Base-by-base conservation (phyloP, 768 basidiomycete genomes). In the Boletales sp. region DNA sequence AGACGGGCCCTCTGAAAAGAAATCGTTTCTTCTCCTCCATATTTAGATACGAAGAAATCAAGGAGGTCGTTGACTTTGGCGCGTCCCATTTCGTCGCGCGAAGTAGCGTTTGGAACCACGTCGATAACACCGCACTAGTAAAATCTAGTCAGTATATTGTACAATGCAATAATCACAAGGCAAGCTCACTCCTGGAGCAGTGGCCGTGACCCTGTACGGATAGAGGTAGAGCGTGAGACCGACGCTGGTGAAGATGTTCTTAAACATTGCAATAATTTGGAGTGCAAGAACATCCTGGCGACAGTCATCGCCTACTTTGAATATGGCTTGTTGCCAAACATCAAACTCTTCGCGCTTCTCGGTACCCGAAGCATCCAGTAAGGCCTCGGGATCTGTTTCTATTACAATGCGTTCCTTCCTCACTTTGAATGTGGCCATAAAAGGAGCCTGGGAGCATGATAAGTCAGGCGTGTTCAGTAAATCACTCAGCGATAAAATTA, bases 351-450 rank as follows among this genome's bases (percentile, higher is more conserved):
- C 74, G 28, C 69, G 78, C 39, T 70, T 83, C 60, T 84, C 82
- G 30, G 74, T 65, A 5, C 78, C 82, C 13, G 70, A 75, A n/a
- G 75, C 81, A 25, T 86, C 79, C 44, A 91, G 65, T 25, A 94
- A 72, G 15, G 84, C 83, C 51, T 93, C 87, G 0, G 89, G 83
- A 61, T 93, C 79, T 11, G 77, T 76, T 52, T 83, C 73, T 18
- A 91, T 70, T 18, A 83, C 79, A 19, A 86, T 63, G 6, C 80
- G 76, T 55, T 94, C 87, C 66, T 97, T 95, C 49, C 90, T 82
- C 19, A 99, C 96, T 75, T 95, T 96, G 78, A 99, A 99, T 1
- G 95, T 97, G 1, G 96, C 96, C 96, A 99, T 98, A 74, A 99
- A 99, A 0, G 96, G 96, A 10, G 96, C 94, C 94, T 97, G 51